phyloP scores from a whole-genome alignment of 2,329 filamentous ascomycete species.

The Hysterium pulicare region DNA sequence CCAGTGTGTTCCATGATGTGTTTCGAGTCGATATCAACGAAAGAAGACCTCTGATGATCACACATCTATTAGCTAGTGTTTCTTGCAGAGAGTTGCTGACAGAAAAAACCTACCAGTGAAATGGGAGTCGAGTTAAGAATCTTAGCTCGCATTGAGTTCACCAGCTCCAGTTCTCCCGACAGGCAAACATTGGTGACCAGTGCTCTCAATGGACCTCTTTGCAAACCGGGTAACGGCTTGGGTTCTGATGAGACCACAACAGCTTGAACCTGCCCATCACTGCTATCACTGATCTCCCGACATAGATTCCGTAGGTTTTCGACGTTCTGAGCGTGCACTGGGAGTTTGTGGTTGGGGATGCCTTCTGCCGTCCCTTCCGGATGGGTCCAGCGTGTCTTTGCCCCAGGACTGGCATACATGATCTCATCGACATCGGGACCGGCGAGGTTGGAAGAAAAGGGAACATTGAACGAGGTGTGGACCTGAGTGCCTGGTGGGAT shows the following conservation, averaged over 20 bases:
- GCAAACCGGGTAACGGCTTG: conserved; percentile 54
- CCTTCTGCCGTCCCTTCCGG: conserved; percentile 82
- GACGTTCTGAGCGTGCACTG: conserved; percentile 87
- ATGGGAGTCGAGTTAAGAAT: conserved; percentile 91
- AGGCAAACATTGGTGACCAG: conserved; percentile 81
- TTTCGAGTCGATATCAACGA: conserved; percentile 88
- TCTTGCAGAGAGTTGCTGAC: no score
- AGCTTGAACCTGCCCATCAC: conserved; percentile 67
- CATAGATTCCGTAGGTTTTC: conserved; percentile 76
- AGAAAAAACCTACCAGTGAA: conserved; percentile 73
- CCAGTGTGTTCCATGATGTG: conserved; percentile 75
- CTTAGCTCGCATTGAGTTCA: conserved; percentile 83
- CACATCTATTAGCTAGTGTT: no score
- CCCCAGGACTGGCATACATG: conserved; percentile 83
- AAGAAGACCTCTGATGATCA: conserved; percentile 84
- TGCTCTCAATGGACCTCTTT: conserved; percentile 48
- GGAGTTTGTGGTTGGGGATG: conserved; percentile 80
- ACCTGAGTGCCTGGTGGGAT: conserved; percentile 73
- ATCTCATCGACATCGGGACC: conserved; percentile 94
- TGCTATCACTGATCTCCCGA: conserved; percentile 69
- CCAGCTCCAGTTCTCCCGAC: conserved; percentile 80
- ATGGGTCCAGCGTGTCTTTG: conserved; percentile 89
- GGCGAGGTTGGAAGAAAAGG: conserved; percentile 86
- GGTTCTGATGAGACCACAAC: conserved; percentile 79
- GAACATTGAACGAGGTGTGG: conserved; percentile 95